Base-by-base conservation (phyloP, 2,329 filamentous ascomycete species). In the Aspergillus ibericus region DNA sequence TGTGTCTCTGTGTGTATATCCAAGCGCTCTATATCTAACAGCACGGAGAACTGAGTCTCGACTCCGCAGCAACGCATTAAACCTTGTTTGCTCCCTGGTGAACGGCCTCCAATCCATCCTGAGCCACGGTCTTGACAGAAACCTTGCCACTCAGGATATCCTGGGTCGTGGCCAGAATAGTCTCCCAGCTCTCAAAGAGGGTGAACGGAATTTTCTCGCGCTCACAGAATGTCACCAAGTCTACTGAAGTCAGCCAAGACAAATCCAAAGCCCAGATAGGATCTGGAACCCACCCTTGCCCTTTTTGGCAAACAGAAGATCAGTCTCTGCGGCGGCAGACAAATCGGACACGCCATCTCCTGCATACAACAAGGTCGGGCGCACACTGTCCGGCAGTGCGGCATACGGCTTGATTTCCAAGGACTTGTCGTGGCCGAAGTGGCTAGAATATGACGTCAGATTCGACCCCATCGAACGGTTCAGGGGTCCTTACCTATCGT, bases 381-480 rank as follows among this genome's bases (percentile, higher is more conserved):
- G 84, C 69, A 89, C 77, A 32, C 81, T 75, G 13, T 81, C 81
- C 0, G 91, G 87, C 44, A 96, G 81, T 25, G 86, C 74, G 25
- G 75, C 76, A 77, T 98, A 98, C 53, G 92, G 92, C 64, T 91
- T 87, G 69, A 99, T 92, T 73, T 95, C 91, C 55, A 93, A 81
- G 25, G 89, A 93, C 85, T 99, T 99, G 82, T 99, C 93, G 73
- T 99, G 95, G n/a, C 95, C 95, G 69, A 96, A 96, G 59, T 88
- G 83, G 71, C 89, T 91, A 62, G 27, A 59, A 53, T 32, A 25
- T 46, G 6, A 53, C 51, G 29, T 54, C 16, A 58, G 59, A 25
- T 12, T 16, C 36, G 20, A 22, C n/a, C 27, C 49, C 15, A 42
- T 12, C 70, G 20, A 29, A 13, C 18, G 18, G 22, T 16, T 16